phyloP scores from a whole-genome alignment of 2,329 filamentous ascomycete species.

The Didymella arachidicola region DNA sequence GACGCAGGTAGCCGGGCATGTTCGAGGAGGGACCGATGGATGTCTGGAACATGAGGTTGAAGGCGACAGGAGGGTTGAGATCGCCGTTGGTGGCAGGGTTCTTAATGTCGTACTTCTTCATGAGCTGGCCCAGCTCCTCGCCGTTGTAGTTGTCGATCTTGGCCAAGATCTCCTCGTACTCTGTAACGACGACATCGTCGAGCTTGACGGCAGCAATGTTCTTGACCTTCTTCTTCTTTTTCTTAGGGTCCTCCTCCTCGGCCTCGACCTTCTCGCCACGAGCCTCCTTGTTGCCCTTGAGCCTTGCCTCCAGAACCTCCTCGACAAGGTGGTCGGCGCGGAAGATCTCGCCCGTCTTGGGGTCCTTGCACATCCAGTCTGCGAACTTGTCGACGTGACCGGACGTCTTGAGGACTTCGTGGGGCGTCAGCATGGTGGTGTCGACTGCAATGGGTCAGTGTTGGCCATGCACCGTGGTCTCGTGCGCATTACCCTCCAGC shows the following conservation, averaged over 20 bases:
- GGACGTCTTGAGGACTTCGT: slow-evolving; percentile 88
- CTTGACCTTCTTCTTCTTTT: slow-evolving; percentile 86
- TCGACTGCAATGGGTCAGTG: slow-evolving; percentile 64
- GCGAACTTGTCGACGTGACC: slow-evolving; percentile 98
- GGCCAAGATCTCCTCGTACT: slow-evolving; percentile 91
- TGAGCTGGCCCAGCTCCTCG: slow-evolving; percentile 83
- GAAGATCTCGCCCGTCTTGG: slow-evolving; percentile 95
- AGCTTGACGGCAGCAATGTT: slow-evolving; percentile 73
- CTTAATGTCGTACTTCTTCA: slow-evolving; percentile 86
- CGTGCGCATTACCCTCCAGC: slow-evolving; percentile 66
- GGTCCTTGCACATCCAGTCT: slow-evolving; percentile 99
- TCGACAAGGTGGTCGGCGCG: slow-evolving; percentile 96
- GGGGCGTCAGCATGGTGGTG: slow-evolving; percentile 91
- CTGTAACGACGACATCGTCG: slow-evolving; percentile 82
- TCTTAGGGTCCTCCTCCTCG: slow-evolving; percentile 80
- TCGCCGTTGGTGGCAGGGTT: slow-evolving; percentile 82
- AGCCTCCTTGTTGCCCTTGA: slow-evolving; percentile 92
- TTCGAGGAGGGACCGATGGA: slow-evolving; percentile 92
- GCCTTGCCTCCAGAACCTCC: slow-evolving; percentile 83
- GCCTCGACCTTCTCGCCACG: slow-evolving; percentile 80
- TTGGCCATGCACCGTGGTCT: slow-evolving; percentile 13
- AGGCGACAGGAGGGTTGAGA: slow-evolving; percentile 81
- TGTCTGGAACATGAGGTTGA: slow-evolving; percentile 99
- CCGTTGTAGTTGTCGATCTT: slow-evolving; percentile 96
- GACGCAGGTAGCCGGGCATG: slow-evolving; percentile 68